phyloP scores from a whole-genome alignment of 495 filamentous ascomycete genomes.

The Bacidia gigantensis region DNA sequence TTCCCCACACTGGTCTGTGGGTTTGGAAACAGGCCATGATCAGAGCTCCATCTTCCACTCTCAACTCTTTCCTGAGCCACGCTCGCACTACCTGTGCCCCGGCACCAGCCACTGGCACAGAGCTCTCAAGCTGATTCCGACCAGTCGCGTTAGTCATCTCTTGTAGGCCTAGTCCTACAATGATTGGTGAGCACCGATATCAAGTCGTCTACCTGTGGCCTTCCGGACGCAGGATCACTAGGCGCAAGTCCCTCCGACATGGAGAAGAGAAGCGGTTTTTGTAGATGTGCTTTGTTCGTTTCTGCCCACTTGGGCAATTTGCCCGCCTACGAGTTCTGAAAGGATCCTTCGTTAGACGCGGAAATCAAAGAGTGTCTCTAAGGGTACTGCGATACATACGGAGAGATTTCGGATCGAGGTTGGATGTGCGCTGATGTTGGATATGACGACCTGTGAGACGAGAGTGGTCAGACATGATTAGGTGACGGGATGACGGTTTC shows the following conservation, averaged over 20 bases:
- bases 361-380: slow-evolving; percentile 79
- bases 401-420: slow-evolving; percentile 34
- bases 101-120: slow-evolving; percentile 40
- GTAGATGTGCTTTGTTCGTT: slow-evolving; percentile 72
- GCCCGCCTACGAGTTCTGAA: slow-evolving; percentile 38
- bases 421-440: slow-evolving; percentile 12
- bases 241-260: slow-evolving; percentile 22
- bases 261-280: slow-evolving; percentile 59
- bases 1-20: slow-evolving; percentile 28
- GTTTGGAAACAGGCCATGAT: slow-evolving; percentile 5
- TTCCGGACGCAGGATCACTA: slow-evolving; percentile 16
- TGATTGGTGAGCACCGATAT: slow-evolving; percentile 56
- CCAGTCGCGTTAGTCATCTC: slow-evolving; percentile 68
- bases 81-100: slow-evolving; percentile 36
- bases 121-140: slow-evolving; percentile 34
- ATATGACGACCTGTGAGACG: neutral
- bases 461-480: slow-evolving; percentile 7
- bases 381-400: slow-evolving; percentile 65
- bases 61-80: slow-evolving; percentile 29
- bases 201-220: slow-evolving; percentile 21
- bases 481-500: slow-evolving; percentile 15
- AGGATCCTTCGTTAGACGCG: slow-evolving; percentile 36
- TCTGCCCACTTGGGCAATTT: slow-evolving; percentile 18
- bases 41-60: slow-evolving; percentile 28
- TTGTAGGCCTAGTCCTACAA: slow-evolving; percentile 34